A percentile compares a stretch with the other conserved stretches of the same genome.
Conservation (phyloP, 169 alveolate species). For the Babesia ovis region DNA sequence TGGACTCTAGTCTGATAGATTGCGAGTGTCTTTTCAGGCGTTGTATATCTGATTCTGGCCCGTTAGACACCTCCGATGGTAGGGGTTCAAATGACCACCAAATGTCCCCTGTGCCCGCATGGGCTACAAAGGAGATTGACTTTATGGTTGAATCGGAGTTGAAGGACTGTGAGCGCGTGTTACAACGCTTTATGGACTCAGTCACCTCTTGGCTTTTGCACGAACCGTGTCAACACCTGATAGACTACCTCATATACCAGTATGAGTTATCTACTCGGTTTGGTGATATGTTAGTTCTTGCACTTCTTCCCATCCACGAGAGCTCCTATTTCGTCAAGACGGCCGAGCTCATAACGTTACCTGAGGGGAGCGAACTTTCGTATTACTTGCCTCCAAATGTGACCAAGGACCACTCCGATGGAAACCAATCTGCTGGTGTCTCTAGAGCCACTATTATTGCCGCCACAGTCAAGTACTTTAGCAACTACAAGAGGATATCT, state of each 20-base stretch:
- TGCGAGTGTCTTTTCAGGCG: constrained; percentile 48
- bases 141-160: constrained; percentile 46
- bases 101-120: neutral
- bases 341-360: constrained; percentile 2
- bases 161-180: constrained; percentile 13
- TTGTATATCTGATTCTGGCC: constrained; percentile 14
- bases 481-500: constrained; percentile 17
- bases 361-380: constrained; percentile 25
- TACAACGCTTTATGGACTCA: constrained; percentile 37
- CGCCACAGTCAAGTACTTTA: constrained; percentile 32
- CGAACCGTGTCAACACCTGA: constrained; percentile 30
- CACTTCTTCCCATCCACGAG: constrained; percentile 46
- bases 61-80: neutral
- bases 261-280: constrained; percentile 43
- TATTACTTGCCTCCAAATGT: constrained; percentile 12
- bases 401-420: neutral
- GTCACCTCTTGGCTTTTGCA: constrained; percentile 40
- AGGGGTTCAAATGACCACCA: neutral
- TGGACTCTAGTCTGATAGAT: constrained; percentile 22
- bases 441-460: constrained; percentile 16
- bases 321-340: constrained; percentile 28
- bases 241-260: constrained; percentile 49
- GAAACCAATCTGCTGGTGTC: constrained; percentile 2
- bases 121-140: constrained; percentile 53
- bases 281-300: constrained; percentile 23